phyloP scores from a whole-genome alignment of 345 rosid genomes.

The Passiflora organensis region DNA sequence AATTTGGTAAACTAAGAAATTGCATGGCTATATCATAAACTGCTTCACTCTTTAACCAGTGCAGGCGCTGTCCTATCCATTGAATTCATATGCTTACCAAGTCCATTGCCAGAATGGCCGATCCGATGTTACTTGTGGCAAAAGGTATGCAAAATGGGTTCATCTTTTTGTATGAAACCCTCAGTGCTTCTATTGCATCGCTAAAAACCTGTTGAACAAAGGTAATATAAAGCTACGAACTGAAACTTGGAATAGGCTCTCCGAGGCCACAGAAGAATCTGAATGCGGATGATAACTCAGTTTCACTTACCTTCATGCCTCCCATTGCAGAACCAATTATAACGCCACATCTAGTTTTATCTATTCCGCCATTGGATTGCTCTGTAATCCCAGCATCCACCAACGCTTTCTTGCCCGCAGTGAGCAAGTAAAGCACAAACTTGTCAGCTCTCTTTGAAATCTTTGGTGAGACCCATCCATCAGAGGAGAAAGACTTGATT shows the following conservation, averaged over 20 bases:
- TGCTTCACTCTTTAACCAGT: no score
- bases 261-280: conserved; percentile 18
- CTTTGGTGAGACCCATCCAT: conserved; percentile 77
- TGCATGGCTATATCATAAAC: background rate
- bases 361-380: no score
- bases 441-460: conserved; percentile 78
- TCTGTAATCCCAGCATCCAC: no score
- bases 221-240: no score
- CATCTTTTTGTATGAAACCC: no score
- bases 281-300: background rate
- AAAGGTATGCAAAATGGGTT: no score
- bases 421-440: conserved; percentile 78
- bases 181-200: no score
- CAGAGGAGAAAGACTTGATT: conserved; percentile 66
- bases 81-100: conserved; percentile 39
- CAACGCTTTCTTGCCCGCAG: conserved; percentile 1
- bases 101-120: conserved; percentile 35
- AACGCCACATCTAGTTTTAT: no score
- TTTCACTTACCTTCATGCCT: conserved; percentile 61
- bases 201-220: no score
- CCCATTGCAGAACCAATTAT: conserved; percentile 31
- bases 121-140: no score
- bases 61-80: no score
- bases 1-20: background rate
- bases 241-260: no score